phyloP scores from a whole-genome alignment of 192 early-diverging fungal species.

The Allomyces macrogynus region DNA sequence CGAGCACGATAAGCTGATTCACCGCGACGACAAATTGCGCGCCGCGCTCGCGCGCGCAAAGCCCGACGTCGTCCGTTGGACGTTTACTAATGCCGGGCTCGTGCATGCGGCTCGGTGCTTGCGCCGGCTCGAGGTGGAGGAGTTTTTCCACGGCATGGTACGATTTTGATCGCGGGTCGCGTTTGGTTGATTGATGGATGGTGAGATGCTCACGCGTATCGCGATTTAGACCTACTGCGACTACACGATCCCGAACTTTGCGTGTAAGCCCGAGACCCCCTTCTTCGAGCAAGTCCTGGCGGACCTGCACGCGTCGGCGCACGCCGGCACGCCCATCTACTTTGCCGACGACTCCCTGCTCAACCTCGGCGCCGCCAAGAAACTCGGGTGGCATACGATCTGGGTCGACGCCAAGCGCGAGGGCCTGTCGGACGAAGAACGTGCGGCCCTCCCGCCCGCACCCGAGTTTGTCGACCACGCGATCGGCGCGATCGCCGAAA shows the following conservation, averaged over 20 bases:
- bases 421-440: neutral
- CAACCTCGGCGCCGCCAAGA: conserved; percentile 44
- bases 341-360: conserved; percentile 53
- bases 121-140: conserved; percentile 32
- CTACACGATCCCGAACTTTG: conserved; percentile 42
- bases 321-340: conserved; percentile 11
- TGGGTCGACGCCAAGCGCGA: neutral
- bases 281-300: conserved; percentile 3
- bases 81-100: conserved; percentile 58
- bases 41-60: conserved; percentile 30
- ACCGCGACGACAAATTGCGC: conserved; percentile 34
- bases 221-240: conserved; percentile 34
- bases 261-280: conserved; percentile 42
- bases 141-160: conserved; percentile 41
- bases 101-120: conserved; percentile 48
- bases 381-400: conserved; percentile 1
- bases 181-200: neutral
- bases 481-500: too few relatives aligned
- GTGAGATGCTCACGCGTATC: conserved; percentile 8
- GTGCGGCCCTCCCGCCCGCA: too few relatives aligned
- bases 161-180: neutral
- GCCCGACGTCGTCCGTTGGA: conserved; percentile 34
- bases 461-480: too few relatives aligned
- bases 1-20: conserved; percentile 39
- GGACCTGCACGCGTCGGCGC: neutral